These are phyloP conservation scores for Tylopilus vinaceipallidus DNA, from an alignment of 768 basidiomycete genomes.

Conservation along the genomic window DNA sequence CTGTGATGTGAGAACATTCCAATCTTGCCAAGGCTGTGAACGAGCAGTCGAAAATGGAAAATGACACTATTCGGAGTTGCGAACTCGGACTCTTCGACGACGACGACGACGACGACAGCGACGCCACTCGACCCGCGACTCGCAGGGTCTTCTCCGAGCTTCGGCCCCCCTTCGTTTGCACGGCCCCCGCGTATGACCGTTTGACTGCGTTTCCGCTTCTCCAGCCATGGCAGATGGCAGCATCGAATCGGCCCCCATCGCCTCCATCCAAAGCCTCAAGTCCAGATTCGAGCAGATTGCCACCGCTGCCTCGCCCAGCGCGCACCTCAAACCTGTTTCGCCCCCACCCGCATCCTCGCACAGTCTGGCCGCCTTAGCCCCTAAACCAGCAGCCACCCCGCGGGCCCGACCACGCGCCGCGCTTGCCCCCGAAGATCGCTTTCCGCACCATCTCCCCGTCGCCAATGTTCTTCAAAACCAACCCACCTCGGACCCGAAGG, in stretches of 20 bases:
- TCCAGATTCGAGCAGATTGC: constrained; percentile 73
- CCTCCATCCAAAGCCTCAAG: constrained; percentile 66
- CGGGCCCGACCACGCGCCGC: constrained; percentile 42
- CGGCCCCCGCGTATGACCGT: constrained; percentile 5
- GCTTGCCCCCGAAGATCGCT: constrained; percentile 19
- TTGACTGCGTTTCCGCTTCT: background rate
- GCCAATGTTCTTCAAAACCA: constrained; percentile 43
- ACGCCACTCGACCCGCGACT: too few relatives aligned
- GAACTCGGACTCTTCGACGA: constrained; percentile 11
- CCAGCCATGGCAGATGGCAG: constrained; percentile 17
- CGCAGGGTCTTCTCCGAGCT: too few relatives aligned
- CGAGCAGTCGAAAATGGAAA: constrained; percentile 4
- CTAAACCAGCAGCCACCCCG: constrained; percentile 35
- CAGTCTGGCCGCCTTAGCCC: constrained; percentile 17
- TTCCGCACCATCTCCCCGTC: constrained; percentile 17
- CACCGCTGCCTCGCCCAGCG: constrained; percentile 5
- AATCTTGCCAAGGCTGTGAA: too few relatives aligned
- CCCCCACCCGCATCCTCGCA: constrained; percentile 7
- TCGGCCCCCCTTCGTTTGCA: too few relatives aligned
- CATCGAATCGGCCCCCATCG: constrained; percentile 55
- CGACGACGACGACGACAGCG: constrained; percentile 9
- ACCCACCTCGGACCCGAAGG: constrained; percentile 55
- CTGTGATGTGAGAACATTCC: too few relatives aligned
- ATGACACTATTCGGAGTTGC: constrained; percentile 14
- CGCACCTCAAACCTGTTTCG: background rate